A percentile compares a stretch with the other conserved stretches of the same genome.
These are phyloP conservation scores for Thermoascus crustaceus DNA, from an alignment of 2,329 filamentous ascomycete genomes.

Conservation along the genomic window DNA sequence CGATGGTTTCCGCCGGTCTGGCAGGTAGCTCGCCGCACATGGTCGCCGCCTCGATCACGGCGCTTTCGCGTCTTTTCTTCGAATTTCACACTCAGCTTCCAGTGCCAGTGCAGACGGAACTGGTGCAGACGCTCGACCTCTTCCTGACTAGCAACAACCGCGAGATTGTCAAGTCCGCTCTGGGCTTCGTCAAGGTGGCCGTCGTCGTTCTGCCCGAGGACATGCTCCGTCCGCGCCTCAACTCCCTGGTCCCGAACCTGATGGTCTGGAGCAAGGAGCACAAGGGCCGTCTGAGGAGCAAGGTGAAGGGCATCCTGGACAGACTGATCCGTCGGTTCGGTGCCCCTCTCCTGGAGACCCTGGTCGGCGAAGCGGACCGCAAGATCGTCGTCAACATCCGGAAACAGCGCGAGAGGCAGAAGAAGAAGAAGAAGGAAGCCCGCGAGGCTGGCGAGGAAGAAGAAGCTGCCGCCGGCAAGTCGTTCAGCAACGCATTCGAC, in stretches of 20 bases:
- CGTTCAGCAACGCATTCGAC: slow-evolving; percentile 87
- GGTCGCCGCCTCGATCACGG: slow-evolving; percentile 95
- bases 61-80: slow-evolving; percentile 85
- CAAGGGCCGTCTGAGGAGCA: slow-evolving; percentile 92
- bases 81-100: slow-evolving; percentile 71
- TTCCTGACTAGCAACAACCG: slow-evolving; percentile 95
- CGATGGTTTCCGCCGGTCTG: slow-evolving; percentile 93
- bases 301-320: slow-evolving; percentile 97
- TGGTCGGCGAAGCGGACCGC: slow-evolving; percentile 75
- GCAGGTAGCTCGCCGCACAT: slow-evolving; percentile 91
- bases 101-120: slow-evolving; percentile 63
- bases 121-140: slow-evolving; percentile 90
- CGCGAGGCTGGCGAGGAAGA: slow-evolving; percentile 51
- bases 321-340: slow-evolving; percentile 89
- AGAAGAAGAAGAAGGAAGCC: slow-evolving; percentile 72
- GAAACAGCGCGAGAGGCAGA: slow-evolving; percentile 84
- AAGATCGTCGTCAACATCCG: slow-evolving; percentile 92
- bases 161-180: slow-evolving; percentile 87
- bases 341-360: slow-evolving; percentile 66
- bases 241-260: slow-evolving; percentile 73
- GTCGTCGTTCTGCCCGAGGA: slow-evolving; percentile 75
- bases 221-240: slow-evolving; percentile 69
- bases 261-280: slow-evolving; percentile 97
- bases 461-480: slow-evolving; percentile 41
- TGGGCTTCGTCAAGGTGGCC: slow-evolving; percentile 95